Conservation (phyloP, 2,329 filamentous ascomycete species). For the Botrytis byssoidea region DNA sequence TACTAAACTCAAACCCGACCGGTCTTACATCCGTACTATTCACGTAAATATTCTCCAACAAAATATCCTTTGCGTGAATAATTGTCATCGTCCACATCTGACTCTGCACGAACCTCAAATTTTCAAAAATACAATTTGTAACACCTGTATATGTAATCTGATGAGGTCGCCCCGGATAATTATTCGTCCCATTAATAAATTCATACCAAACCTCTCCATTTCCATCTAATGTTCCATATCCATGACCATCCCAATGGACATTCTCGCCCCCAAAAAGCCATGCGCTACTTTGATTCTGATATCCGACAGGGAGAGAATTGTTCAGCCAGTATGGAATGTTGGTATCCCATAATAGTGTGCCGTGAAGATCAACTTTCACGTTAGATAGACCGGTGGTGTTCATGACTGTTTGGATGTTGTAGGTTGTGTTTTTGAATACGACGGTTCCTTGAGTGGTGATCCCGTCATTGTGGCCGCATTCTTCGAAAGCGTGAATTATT, state of each 20-base stretch:
- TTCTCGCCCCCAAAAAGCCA: conserved; percentile 55
- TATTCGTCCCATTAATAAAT: conserved; percentile 46
- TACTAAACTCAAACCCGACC: conserved; percentile 16
- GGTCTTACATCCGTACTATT: conserved; percentile 44
- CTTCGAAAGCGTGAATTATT: conserved; percentile 44
- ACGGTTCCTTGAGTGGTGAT: conserved; percentile 38
- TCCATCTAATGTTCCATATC: conserved; percentile 54
- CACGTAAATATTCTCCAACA: conserved; percentile 52
- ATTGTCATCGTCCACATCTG: conserved; percentile 59
- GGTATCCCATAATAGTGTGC: conserved; percentile 45
- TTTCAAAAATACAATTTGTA: conserved; percentile 49
- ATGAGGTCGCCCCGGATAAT: conserved; percentile 51
- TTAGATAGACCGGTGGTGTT: conserved; percentile 45
- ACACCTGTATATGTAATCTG: conserved; percentile 49
- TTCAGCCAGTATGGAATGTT: conserved; percentile 15
- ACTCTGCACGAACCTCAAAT: conserved; percentile 52
- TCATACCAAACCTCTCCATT: conserved; percentile 62
- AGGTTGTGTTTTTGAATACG: conserved; percentile 45
- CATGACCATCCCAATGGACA: conserved; percentile 50
- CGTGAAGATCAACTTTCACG: conserved; percentile 50
- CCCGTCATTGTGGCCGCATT: conserved; percentile 40
- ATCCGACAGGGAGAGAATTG: conserved; percentile 50
- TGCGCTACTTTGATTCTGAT: conserved; percentile 55
- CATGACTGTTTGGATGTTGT: conserved; percentile 47
- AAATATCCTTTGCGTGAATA: conserved; percentile 44